Conservation (phyloP, 2,329 filamentous ascomycete species). For the Ophiostoma pallidulum region DNA sequence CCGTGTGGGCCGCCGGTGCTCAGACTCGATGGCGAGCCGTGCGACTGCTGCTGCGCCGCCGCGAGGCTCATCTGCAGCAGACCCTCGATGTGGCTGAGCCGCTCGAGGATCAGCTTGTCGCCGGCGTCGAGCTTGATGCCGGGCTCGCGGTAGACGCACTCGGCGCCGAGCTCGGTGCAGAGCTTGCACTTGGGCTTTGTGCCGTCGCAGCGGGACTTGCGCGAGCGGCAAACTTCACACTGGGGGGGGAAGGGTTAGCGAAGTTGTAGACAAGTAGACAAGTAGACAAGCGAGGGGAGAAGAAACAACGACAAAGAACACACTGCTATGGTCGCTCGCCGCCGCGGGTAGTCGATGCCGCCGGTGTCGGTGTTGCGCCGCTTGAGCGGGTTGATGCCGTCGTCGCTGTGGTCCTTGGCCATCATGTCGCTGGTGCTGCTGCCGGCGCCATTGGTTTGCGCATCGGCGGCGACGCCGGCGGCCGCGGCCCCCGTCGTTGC, state of each 20-base stretch:
- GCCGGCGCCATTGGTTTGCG: background rate
- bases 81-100: constrained; percentile 66
- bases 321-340: constrained; percentile 58
- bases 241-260: constrained; percentile 25
- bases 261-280: constrained; percentile 11
- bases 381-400: constrained; percentile 50
- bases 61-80: constrained; percentile 63
- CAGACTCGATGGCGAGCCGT: constrained; percentile 51
- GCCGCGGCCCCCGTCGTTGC: background rate
- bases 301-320: constrained; percentile 21
- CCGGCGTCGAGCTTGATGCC: constrained; percentile 81
- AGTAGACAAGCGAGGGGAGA: constrained; percentile 9
- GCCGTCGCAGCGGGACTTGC: constrained; percentile 72
- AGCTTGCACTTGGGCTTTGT: constrained; percentile 76
- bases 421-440: background rate
- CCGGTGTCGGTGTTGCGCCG: constrained; percentile 52
- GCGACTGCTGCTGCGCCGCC: constrained; percentile 32
- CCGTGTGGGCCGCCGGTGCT: constrained; percentile 46
- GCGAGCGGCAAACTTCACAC: constrained; percentile 74
- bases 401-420: constrained; percentile 32
- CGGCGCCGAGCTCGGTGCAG: constrained; percentile 70
- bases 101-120: constrained; percentile 76
- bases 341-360: constrained; percentile 50
- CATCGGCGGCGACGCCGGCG: constrained; percentile 26
- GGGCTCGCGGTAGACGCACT: constrained; percentile 77